Conservation (phyloP, 129 eudicot species). For the Heracleum sosnowskyi region DNA sequence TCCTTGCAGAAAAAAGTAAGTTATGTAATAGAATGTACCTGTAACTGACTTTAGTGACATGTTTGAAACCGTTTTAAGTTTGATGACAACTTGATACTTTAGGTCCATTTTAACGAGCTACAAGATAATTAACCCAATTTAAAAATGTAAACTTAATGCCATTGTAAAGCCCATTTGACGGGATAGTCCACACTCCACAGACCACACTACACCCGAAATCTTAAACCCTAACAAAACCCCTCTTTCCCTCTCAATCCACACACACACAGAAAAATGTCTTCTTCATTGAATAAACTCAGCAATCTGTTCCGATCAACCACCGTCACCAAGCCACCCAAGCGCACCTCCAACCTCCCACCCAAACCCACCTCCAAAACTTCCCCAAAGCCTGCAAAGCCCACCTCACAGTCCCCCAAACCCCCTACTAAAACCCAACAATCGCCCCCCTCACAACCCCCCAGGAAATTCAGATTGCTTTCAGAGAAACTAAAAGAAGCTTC, state of each 20-base stretch:
- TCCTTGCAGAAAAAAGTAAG: no score
- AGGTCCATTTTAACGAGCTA: no score
- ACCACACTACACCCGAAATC: background rate
- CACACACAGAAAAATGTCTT: background rate
- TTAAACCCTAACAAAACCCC: conserved; percentile 1
- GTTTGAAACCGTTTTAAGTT: no score
- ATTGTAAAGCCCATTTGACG: no score
- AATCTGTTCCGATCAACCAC: background rate
- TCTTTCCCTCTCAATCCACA: background rate
- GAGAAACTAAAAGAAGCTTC: conserved; percentile 21
- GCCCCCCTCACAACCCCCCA: background rate
- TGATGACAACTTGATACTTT: no score
- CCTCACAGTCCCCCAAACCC: background rate
- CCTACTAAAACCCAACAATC: background rate
- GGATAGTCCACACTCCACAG: no score
- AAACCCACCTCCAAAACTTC: background rate
- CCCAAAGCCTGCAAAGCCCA: background rate
- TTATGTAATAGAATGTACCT: no score
- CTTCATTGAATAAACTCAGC: background rate
- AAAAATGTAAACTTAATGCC: no score
- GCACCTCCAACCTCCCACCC: background rate
- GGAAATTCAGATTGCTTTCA: background rate
- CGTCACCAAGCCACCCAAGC: background rate
- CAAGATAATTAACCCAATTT: no score
- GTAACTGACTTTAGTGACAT: no score